Evolutionary conservation across 768 basidiomycete genomes (phyloP).

Genomic region (Hericium erinaceus): DNA sequence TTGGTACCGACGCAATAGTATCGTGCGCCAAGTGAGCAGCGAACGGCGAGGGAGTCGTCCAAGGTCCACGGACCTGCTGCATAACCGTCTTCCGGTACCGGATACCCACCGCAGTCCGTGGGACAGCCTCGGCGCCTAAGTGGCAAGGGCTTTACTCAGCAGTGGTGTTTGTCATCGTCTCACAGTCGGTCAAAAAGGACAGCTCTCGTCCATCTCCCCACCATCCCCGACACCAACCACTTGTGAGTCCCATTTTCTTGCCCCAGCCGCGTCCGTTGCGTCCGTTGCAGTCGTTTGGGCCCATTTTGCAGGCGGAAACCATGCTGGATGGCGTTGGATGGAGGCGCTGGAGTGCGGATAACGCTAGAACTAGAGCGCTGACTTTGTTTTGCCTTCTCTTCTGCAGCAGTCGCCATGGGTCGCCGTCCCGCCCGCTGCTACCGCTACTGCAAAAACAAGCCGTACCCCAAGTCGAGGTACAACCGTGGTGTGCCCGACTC

Average conservation of each 20-base stretch:
- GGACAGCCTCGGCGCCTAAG: no score
- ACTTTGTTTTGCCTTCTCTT: not conserved
- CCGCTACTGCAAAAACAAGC: constrained; percentile 99
- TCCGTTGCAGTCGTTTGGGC: not conserved
- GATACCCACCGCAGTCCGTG: no score
- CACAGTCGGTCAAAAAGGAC: not conserved
- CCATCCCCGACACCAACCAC: not conserved
- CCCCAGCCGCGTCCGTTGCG: not conserved
- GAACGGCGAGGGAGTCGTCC: no score
- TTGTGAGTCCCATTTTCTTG: not conserved
- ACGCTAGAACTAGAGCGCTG: not conserved
- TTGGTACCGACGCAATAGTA: no score
- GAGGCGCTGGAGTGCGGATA: not conserved
- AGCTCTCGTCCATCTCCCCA: not conserved
- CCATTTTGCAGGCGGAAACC: not conserved
- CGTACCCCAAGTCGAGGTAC: constrained; percentile 91
- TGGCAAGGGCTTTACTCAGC: not conserved
- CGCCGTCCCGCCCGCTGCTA: constrained; percentile 97
- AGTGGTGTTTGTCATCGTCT: not conserved
- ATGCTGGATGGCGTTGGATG: not conserved
- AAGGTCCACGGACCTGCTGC: no score
- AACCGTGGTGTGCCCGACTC: constrained; percentile 98
- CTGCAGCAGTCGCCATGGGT: constrained; percentile 56
- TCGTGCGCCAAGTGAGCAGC: no score
- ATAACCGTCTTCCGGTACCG: no score